These are phyloP conservation scores for Aurantiochytrium sp. DNA, from an alignment of 108 stramenopile genomes.

Conservation along the genomic window DNA sequence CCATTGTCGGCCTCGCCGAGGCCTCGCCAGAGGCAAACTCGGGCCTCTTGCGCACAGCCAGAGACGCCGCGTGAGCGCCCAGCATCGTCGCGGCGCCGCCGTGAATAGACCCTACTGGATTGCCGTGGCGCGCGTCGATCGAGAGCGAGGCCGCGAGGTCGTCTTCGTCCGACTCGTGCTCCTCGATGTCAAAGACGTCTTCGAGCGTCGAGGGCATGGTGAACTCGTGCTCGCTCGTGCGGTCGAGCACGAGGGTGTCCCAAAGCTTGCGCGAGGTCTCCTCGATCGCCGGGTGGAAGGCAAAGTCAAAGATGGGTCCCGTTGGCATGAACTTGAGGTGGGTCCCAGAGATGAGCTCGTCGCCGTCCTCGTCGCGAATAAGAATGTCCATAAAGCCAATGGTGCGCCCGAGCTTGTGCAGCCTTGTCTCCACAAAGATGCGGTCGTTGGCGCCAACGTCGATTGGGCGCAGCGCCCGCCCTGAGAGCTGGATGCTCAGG, in stretches of 20 bases:
- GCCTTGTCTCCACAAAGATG: neutral
- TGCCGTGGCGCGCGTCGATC: neutral
- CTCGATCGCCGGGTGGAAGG: neutral
- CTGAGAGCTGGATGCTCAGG: neutral
- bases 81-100: neutral
- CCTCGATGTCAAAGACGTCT: neutral
- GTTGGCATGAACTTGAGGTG: conserved; percentile 10
- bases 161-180: too few species aligned
- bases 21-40: neutral
- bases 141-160: neutral
- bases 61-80: neutral
- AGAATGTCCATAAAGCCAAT: neutral
- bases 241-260: neutral
- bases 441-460: neutral
- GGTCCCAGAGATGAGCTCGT: neutral
- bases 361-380: neutral
- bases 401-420: neutral
- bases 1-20: neutral
- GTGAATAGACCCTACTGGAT: neutral
- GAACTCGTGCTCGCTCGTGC: neutral
- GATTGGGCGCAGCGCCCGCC: neutral
- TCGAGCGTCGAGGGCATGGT: neutral
- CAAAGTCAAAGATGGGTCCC: neutral
- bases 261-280: neutral
- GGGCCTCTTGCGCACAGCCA: neutral